Base-by-base conservation (phyloP, 1,284 basidiomycete genomes). In the Anthracocystis walkeri region DNA sequence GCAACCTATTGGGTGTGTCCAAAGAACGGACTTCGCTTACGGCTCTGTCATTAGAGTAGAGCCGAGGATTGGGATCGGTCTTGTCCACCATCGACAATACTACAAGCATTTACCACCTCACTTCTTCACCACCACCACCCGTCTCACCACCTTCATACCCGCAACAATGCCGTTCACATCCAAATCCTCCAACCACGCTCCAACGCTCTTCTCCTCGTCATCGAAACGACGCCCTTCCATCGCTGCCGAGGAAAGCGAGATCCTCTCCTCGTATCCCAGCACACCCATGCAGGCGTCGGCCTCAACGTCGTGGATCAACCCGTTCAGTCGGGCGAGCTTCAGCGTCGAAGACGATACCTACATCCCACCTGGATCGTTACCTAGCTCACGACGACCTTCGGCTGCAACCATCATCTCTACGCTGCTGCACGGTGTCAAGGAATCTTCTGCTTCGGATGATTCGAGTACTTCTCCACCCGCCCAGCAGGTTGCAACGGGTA, bases 321-420 rank as follows among this genome's bases (percentile, higher is more conserved):
- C 62, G 1, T 70, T 70, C 25, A 40, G 44, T 3, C 54, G 65
- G 7, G 48, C 58, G n/a, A 58, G 54, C 10, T 52, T 67, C 53
- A 42, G 41, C 23, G 48, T 60, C 35, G 65, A 65, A 0, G 67
- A 70, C 27, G 54, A 64, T 18, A n/a, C 48, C 12, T 65, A 70
- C 40, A 33, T 61, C 7, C 18, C 67, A 7, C 58, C 67, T 6
- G 49, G 23, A 10, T 61, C 67, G 3, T 27, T 35, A 2, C 54
- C 67, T 6, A 27, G 35, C n/a, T 70, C 67, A 16, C 35, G 67
- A 1, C 35, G 67, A 0, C 62, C 62, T 2, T 48, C 48, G 3
- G 67, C 67, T 7, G 67, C 58, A 0, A 70, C 67, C 5, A 70
- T 70, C 50, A 70, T 70, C 62, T 70, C 67, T 23, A 65, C 62